Evolutionary conservation across 306 rosid species (phyloP).

Genomic region (Quillaja saponaria): DNA sequence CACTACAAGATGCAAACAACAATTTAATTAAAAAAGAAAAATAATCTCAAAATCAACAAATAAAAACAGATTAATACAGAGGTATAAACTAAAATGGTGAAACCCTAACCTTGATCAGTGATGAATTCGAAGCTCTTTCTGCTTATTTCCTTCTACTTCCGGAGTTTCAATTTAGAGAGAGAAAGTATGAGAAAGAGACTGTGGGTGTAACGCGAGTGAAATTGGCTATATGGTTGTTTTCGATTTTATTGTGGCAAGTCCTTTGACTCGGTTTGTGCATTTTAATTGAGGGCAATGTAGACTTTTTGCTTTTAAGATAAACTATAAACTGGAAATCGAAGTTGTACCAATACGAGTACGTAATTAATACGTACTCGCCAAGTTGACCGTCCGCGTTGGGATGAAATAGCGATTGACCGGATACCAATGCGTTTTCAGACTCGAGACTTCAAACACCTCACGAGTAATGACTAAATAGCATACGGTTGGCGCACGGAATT

Average conservation of each 20-base stretch:
- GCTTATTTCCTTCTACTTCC: constrained; percentile 38
- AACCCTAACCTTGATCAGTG: constrained; percentile 60
- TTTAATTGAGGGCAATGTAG: constrained; percentile 45
- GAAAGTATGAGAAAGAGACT: constrained; percentile 22
- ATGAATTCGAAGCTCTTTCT: constrained; percentile 38
- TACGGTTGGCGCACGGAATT: no score
- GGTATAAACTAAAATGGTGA: constrained; percentile 21
- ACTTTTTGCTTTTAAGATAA: constrained; percentile 32
- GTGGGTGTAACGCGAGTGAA: constrained; percentile 23
- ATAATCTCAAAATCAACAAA: constrained; percentile 10
- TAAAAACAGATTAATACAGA: constrained; percentile 24
- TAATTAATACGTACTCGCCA: not conserved
- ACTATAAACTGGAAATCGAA: not conserved
- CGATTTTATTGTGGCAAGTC: constrained; percentile 65
- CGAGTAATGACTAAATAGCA: no score
- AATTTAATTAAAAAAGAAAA: not conserved
- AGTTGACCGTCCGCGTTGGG: constrained; percentile 14
- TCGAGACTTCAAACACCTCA: no score
- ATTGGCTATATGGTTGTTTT: constrained; percentile 34
- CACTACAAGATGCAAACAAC: constrained; percentile 17
- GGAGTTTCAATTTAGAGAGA: constrained; percentile 57
- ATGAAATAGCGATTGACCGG: not conserved
- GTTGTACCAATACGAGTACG: not conserved
- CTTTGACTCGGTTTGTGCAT: constrained; percentile 67
- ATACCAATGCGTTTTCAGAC: no score